These are phyloP conservation scores for Mucor indicus DNA, from an alignment of 371 early-diverging fungal species.

Conservation along the genomic window DNA sequence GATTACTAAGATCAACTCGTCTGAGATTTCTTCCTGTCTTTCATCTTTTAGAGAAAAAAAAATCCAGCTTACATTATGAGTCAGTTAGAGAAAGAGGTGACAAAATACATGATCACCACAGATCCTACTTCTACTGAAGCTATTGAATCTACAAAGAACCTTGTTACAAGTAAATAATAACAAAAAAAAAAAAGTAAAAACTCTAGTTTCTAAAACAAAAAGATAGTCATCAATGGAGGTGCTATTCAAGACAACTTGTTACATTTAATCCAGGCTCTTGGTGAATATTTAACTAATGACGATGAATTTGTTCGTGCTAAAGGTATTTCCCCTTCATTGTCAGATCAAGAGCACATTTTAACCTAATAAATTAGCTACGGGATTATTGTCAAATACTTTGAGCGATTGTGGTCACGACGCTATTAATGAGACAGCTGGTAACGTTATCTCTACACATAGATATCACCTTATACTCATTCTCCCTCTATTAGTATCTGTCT, in stretches of 20 bases:
- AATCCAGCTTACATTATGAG: constrained; percentile 22
- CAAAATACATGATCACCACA: constrained; percentile 45
- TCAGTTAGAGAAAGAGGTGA: constrained; percentile 33
- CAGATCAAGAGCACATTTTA: background rate
- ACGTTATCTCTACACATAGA: background rate
- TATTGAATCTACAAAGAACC: constrained; percentile 19
- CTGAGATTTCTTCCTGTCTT: too few species aligned
- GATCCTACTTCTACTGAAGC: constrained; percentile 35
- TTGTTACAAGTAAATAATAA: constrained; percentile 27
- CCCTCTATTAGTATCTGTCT: constrained; percentile 49
- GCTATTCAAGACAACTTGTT: constrained; percentile 47
- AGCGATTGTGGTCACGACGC: constrained; percentile 30
- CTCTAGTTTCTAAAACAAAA: too few species aligned
- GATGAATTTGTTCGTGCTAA: constrained; percentile 83
- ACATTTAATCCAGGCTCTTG: constrained; percentile 77
- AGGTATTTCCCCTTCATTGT: constrained; percentile 46
- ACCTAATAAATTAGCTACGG: constrained; percentile 29
- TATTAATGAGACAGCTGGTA: constrained; percentile 49
- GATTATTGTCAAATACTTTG: constrained; percentile 53
- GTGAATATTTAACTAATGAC: constrained; percentile 74
- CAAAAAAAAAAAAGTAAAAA: background rate
- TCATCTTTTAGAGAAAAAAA: too few species aligned
- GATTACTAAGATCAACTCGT: too few species aligned
- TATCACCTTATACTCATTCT: background rate
- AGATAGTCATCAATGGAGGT: constrained; percentile 34